A percentile compares a stretch with the other conserved stretches of the same genome.
phyloP scores from a whole-genome alignment of 495 filamentous ascomycete species.

The Aspergillus steynii region DNA sequence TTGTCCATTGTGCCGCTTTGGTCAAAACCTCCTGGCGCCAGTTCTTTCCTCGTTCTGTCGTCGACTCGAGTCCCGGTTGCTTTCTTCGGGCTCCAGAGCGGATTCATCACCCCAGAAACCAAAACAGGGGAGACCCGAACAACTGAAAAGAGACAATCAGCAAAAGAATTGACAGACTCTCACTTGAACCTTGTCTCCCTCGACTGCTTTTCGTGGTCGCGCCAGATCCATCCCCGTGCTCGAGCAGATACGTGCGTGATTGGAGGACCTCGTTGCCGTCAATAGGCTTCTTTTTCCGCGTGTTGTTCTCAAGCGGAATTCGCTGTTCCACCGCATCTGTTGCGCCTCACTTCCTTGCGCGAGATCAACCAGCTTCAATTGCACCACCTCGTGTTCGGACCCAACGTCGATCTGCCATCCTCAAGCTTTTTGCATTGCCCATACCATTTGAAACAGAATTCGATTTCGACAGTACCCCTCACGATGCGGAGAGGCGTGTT shows the following conservation, averaged over 20 bases:
- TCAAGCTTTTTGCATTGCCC: not conserved
- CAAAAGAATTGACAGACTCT: not conserved
- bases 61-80: not conserved
- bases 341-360: not conserved
- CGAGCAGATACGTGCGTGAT: too few relatives aligned
- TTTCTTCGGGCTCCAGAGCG: not conserved
- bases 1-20: not conserved
- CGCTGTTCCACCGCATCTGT: not conserved
- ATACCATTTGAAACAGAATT: not conserved
- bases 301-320: not conserved
- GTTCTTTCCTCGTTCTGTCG: not conserved
- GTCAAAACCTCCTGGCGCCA: not conserved
- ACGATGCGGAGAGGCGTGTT: slow-evolving; percentile 64
- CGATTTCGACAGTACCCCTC: slow-evolving; percentile 15
- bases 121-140: not conserved
- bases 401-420: not conserved
- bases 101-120: not conserved
- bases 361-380: not conserved
- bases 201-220: not conserved
- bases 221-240: not conserved
- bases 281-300: not conserved
- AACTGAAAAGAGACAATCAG: too few relatives aligned
- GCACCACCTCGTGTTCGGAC: not conserved
- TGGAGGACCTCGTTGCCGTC: too few relatives aligned
- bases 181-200: not conserved